Base-by-base conservation (phyloP, 352 stramenopile species). In the Elongisporangium senticosum region DNA sequence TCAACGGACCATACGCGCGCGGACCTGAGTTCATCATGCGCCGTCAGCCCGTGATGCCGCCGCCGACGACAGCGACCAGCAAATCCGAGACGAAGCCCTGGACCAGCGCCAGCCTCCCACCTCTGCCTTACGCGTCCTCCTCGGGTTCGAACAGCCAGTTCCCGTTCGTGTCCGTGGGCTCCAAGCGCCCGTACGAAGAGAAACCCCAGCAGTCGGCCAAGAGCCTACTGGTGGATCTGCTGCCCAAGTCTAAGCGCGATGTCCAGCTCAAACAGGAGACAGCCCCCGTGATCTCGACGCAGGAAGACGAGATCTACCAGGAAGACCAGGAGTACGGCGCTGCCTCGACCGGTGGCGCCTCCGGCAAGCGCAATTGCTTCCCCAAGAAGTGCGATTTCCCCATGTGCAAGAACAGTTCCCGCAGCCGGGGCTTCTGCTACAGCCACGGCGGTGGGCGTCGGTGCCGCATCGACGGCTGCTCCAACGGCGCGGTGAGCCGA, bases 301-400 rank as follows among this genome's bases (percentile, higher is more conserved):
- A 75, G 8, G 59, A 71, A 43, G 33, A 43, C 13, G 33, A 43
- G 33, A 43, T 43, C 33, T 7, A 43, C 33, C 21, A 57, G 20
- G 56, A 68, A 17, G 56, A 59, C 2, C 48, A 66, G 13, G 58
- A 63, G 21, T 51, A 43, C 22, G 61, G 62, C 19, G 55, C 53
- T 7, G 53, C 63, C 1, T 58, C 61, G 13, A 59, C 65, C 7
- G 52, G 59, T 22, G 21, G 39, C 51, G 5, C 33, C 33, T 61
- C n/a, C 7, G 61, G 51, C 55, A 90, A 90, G 71, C 80, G 80
- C 47, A 67, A 81, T 26, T 86, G 75, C 55, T 83, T 87, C 48
- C 80, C 80, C 19, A 90, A 90, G 72, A 90, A 90, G 58, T 91
- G 82, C 63, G 79, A 89, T 67, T 91, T 91, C 51, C 82, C 82